Evolutionary conservation across 345 rosid genomes (phyloP).

Genomic region (Psidium friedrichsthalianum): DNA sequence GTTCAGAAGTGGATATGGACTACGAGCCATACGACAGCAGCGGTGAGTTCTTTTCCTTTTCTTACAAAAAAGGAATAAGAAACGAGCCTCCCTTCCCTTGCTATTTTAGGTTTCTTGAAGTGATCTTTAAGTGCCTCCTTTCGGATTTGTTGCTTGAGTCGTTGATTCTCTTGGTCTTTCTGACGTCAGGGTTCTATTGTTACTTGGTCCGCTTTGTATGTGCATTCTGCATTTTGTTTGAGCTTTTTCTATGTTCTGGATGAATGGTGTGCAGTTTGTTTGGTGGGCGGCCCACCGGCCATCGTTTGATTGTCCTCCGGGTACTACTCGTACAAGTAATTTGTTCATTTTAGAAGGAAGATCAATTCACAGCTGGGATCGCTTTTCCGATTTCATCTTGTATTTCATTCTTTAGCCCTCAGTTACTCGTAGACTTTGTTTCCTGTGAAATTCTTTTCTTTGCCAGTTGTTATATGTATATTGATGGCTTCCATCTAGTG

Average conservation of each 20-base stretch:
- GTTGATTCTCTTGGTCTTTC: neutral
- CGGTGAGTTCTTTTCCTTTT: slow-evolving; percentile 33
- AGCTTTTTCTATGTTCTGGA: neutral
- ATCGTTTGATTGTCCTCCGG: neutral
- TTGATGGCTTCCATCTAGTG: neutral
- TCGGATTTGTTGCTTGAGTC: neutral
- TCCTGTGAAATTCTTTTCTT: neutral
- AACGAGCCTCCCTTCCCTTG: neutral
- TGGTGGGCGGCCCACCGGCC: neutral
- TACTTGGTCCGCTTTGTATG: neutral
- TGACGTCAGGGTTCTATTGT: neutral
- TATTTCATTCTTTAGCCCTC: neutral
- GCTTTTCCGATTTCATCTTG: neutral
- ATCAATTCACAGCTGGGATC: neutral
- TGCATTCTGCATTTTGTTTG: neutral
- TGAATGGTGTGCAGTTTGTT: neutral
- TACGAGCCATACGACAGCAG: slow-evolving; percentile 69
- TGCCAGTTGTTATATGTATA: neutral
- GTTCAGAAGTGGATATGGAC: slow-evolving; percentile 27
- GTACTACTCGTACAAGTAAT: neutral
- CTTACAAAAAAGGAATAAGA: neutral
- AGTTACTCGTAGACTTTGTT: neutral
- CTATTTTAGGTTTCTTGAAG: neutral
- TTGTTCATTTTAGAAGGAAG: neutral
- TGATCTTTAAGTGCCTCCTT: neutral